phyloP scores from a whole-genome alignment of 352 stramenopile genomes.

The Thalassiosira mediterranea region DNA sequence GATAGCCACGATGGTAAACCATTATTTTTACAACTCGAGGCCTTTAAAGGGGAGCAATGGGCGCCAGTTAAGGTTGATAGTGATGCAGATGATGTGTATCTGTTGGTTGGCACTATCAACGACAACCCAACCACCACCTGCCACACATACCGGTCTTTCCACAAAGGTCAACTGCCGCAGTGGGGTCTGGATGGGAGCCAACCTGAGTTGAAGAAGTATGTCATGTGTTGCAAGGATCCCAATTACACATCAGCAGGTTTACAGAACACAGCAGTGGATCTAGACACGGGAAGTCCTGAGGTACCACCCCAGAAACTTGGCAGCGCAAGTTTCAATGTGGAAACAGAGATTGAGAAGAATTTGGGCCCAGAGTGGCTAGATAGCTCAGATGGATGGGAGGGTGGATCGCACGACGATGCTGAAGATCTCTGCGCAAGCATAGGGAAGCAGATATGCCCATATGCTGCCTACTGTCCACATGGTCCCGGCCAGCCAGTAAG shows the following conservation, averaged over 20 bases:
- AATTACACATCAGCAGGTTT: not conserved
- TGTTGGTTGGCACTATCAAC: slow-evolving; percentile 30
- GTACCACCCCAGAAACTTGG: not conserved
- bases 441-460: slow-evolving; percentile 13
- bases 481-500: not conserved
- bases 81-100: slow-evolving; percentile 13
- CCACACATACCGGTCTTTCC: slow-evolving; percentile 3
- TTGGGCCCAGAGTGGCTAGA: slow-evolving; percentile 30
- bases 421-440: slow-evolving; percentile 10
- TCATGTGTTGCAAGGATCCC: slow-evolving; percentile 25
- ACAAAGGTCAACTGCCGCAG: slow-evolving; percentile 7
- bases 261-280: not conserved
- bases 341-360: slow-evolving; percentile 14
- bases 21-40: slow-evolving; percentile 14
- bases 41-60: slow-evolving; percentile 33
- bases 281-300: not conserved
- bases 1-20: not conserved
- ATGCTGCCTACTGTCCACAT: slow-evolving; percentile 21
- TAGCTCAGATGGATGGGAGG: slow-evolving; percentile 14
- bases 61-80: slow-evolving; percentile 4
- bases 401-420: slow-evolving; percentile 25
- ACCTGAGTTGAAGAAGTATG: slow-evolving; percentile 32
- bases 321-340: slow-evolving; percentile 7
- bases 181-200: slow-evolving; percentile 21
- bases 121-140: slow-evolving; percentile 24